Base-by-base conservation (phyloP, 2,329 filamentous ascomycete genomes). In the Allantophomopsis cytisporea region DNA sequence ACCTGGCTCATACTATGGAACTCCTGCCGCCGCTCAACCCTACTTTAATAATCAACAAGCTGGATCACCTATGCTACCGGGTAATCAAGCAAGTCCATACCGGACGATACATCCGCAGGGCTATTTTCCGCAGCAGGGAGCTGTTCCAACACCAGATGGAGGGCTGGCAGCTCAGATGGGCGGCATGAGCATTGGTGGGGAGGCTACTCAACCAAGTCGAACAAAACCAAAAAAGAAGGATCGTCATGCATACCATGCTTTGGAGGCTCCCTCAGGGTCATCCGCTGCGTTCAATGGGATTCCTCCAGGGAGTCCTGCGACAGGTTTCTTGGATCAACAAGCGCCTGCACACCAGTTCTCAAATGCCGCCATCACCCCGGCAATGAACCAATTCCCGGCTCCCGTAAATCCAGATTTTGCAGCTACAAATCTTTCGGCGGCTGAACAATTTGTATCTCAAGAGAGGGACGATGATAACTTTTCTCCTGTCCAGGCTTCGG, bases 171-270 rank as follows among this genome's bases (percentile, higher is more conserved):
- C 76, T 40, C 86, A 93, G 59, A 82, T 94, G 80, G 79, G 80
- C 33, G 77, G 76, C 43, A 74, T 93, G 71, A 78, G 70, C 32
- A 64, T 94, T 48, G 68, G 49, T 33, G 68, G 49, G 33, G 65
- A 70, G 33, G 60, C 67, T 35, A 64, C 66, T 30, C 57, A 72
- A 37, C 64, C 65, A 2, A 62, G 61, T 41, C 70, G 54, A 43
- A 59, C 59, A 43, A 63, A 76, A 57, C 82, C 69, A 60, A 85
- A 88, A 69, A 96, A 94, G 76, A 95, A 94, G 71, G 83, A 95
- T 58, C 76, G 86, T 43, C 89, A 96, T 62, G 89, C 88, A 46
- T 83, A 94, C 60, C 89, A 96, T 59, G 80, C 76, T 31, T 75
- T 96, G 39, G 85, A 89, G 47, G 76, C 83, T 16, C 69, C 79